Conservation (phyloP, 2,329 filamentous ascomycete genomes). For the Karstenula rhodostoma region DNA sequence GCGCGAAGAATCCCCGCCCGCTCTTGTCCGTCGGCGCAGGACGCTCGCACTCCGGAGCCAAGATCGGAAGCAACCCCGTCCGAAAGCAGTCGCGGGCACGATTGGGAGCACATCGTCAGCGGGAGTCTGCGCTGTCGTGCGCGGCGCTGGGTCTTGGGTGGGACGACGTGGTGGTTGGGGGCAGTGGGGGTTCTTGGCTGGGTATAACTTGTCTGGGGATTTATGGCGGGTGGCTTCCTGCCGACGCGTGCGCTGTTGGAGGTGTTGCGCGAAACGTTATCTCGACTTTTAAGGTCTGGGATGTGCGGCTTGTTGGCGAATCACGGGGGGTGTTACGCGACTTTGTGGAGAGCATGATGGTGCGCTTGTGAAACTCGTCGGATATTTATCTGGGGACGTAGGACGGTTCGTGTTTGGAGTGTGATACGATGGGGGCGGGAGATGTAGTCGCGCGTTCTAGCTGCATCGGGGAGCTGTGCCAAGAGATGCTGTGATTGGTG, state of each 20-base stretch:
- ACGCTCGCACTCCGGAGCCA: background rate
- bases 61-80: background rate
- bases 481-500: conserved; percentile 19
- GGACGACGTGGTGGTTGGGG: background rate
- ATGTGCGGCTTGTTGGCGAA: background rate
- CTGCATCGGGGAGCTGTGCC: conserved; percentile 16
- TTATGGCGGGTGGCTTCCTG: background rate
- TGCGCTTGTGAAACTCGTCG: background rate
- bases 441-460: background rate
- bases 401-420: conserved; percentile 17
- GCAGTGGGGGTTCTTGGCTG: background rate
- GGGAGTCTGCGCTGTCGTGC: background rate
- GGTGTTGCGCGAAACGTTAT: background rate
- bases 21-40: background rate
- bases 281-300: background rate
- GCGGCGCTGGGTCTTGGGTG: background rate
- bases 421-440: background rate
- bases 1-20: background rate
- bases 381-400: background rate
- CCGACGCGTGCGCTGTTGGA: background rate
- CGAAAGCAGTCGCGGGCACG: background rate
- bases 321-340: background rate
- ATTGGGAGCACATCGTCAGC: background rate
- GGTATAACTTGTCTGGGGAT: background rate
- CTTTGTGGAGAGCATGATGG: background rate